phyloP scores from a whole-genome alignment of 139 green algal species.

The Parachlorella kessleri region DNA sequence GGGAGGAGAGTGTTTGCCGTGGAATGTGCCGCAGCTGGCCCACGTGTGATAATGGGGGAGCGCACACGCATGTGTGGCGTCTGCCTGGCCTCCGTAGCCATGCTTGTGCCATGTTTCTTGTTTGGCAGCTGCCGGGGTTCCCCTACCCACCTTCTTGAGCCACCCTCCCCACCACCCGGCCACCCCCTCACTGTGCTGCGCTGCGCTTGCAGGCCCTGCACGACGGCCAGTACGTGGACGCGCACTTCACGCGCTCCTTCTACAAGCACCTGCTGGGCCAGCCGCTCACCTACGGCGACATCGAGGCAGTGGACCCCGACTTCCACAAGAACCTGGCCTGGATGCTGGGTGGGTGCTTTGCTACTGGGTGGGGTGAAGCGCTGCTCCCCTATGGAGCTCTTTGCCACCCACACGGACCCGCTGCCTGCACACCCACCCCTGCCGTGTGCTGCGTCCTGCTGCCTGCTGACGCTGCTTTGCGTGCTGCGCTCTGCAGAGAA shows the following conservation, averaged over 20 bases:
- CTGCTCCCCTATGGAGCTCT: too few relatives aligned
- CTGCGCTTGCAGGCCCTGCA: conserved; percentile 75
- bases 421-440: too few relatives aligned
- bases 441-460: too few relatives aligned
- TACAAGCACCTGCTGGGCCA: conserved; percentile 98
- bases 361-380: too few relatives aligned
- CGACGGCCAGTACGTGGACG: conserved; percentile 92
- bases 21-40: too few relatives aligned
- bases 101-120: not conserved
- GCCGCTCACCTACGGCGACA: conserved; percentile 91
- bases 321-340: conserved; percentile 95
- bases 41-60: too few relatives aligned
- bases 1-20: too few relatives aligned
- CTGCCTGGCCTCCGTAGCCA: too few relatives aligned
- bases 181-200: not conserved
- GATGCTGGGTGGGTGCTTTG: conserved; percentile 52
- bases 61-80: too few relatives aligned
- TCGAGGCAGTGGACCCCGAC: conserved; percentile 96
- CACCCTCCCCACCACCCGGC: not conserved
- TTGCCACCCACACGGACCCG: too few relatives aligned
- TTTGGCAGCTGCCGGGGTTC: not conserved
- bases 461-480: too few relatives aligned
- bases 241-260: conserved; percentile 98
- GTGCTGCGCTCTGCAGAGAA: too few relatives aligned
- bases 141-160: not conserved